Percentiles rank a stretch among this genome's conserved stretches.
phyloP scores from a whole-genome alignment of 2,329 filamentous ascomycete genomes.

The Phaeophleospora eucalypticola region DNA sequence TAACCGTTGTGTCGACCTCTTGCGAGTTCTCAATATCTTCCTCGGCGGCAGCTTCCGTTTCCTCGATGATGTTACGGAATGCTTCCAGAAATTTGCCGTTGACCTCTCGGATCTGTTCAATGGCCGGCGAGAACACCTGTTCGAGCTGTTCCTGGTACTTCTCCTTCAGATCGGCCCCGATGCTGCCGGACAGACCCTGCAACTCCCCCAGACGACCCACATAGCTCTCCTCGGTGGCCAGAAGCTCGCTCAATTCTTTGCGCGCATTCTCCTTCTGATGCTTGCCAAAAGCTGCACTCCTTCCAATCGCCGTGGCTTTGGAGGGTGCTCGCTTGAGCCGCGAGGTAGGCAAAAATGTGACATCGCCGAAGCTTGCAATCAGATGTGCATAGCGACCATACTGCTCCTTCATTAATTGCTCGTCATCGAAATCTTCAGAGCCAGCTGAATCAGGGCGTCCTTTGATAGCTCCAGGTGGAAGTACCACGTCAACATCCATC shows the following conservation, averaged over 20 bases:
- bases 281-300: constrained; percentile 70
- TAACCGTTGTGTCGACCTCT: constrained; percentile 35
- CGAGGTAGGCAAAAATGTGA: constrained; percentile 81
- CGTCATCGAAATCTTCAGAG: constrained; percentile 28
- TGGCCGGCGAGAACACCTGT: constrained; percentile 75
- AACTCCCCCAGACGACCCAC: constrained; percentile 66
- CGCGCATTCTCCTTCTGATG: constrained; percentile 80
- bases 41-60: constrained; percentile 75
- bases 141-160: constrained; percentile 50
- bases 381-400: constrained; percentile 76
- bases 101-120: constrained; percentile 74
- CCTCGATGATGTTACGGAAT: constrained; percentile 71
- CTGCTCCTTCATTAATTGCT: constrained; percentile 51
- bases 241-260: constrained; percentile 82
- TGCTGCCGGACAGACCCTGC: constrained; percentile 72
- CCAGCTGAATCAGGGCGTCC: constrained; percentile 23
- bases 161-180: constrained; percentile 71
- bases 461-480: constrained; percentile 70
- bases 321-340: constrained; percentile 81
- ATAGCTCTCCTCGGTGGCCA: constrained; percentile 92
- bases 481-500: constrained; percentile 80
- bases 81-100: constrained; percentile 78
- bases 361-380: constrained; percentile 74
- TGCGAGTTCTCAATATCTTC: constrained; percentile 64
- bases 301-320: constrained; percentile 74